Conservation (phyloP, 139 green algal genomes). For the Volvox reticuliferus region DNA sequence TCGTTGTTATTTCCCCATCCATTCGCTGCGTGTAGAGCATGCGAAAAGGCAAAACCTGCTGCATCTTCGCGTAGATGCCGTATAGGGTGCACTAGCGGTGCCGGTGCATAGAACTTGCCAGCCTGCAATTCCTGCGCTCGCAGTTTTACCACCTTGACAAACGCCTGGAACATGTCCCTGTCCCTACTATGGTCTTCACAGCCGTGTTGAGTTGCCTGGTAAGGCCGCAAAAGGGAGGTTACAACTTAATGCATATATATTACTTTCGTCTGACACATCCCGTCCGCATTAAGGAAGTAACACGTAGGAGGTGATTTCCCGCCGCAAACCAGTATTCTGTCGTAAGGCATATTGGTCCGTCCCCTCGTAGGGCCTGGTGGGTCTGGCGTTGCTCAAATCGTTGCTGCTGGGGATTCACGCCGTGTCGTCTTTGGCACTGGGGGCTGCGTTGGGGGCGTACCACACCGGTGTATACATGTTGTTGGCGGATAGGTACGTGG, state of each 20-base stretch:
- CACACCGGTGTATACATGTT: constrained; percentile 7
- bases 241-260: too few relatives aligned
- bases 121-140: background rate
- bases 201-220: background rate
- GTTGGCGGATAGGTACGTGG: constrained; percentile 11
- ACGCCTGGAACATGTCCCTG: background rate
- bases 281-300: background rate
- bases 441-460: constrained; percentile 21
- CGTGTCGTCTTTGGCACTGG: background rate
- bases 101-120: background rate
- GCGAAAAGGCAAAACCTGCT: too few relatives aligned
- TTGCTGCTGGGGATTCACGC: constrained; percentile 24
- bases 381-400: background rate
- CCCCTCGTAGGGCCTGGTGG: background rate
- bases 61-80: too few relatives aligned
- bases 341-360: background rate
- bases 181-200: background rate
- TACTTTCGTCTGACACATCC: too few relatives aligned
- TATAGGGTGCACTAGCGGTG: too few relatives aligned
- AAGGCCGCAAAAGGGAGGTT: background rate
- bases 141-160: constrained; percentile 11
- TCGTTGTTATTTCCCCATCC: background rate
- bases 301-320: too few relatives aligned
- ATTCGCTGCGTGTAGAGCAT: too few relatives aligned
- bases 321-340: background rate